phyloP scores from a whole-genome alignment of 176 grass and related monocot genomes.

The Rhipidocladum racemiflorum region DNA sequence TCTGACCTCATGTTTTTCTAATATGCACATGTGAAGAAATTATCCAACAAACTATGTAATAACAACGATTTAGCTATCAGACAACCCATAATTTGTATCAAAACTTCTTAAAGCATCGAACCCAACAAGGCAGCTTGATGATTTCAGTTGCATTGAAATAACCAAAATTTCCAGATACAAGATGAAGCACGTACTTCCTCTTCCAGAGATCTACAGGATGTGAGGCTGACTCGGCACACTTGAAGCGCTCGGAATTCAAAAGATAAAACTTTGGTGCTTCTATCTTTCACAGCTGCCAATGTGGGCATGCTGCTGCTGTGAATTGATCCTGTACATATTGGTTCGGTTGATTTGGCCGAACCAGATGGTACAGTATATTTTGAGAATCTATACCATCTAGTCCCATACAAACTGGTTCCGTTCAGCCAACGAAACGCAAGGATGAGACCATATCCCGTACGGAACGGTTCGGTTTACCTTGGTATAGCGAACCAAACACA shows the following conservation, averaged over 20 bases:
- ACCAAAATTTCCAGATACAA: slow-evolving; percentile 20
- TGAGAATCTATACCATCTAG: no score
- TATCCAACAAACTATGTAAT: neutral
- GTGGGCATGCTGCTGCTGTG: slow-evolving; percentile 41
- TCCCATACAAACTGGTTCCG: no score
- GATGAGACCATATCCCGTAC: no score
- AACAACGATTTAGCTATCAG: neutral
- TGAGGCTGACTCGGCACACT: slow-evolving; percentile 94
- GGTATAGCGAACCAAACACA: no score
- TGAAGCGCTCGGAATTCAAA: slow-evolving; percentile 94
- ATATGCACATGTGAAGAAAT: slow-evolving; percentile 8
- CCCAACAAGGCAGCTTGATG: neutral
- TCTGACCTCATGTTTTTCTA: neutral
- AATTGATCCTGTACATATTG: no score
- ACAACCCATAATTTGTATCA: neutral
- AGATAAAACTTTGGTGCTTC: slow-evolving; percentile 66
- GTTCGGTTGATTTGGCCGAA: no score
- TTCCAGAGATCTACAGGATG: slow-evolving; percentile 87
- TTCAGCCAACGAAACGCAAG: no score
- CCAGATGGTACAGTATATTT: no score
- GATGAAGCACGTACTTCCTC: slow-evolving; percentile 60
- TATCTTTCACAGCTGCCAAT: slow-evolving; percentile 50
- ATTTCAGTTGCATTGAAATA: slow-evolving; percentile 17
- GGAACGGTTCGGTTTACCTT: no score
- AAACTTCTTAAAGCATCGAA: slow-evolving; percentile 11